These are phyloP conservation scores for Schoenoplectus triqueter DNA, from an alignment of 202 grass and related monocot genomes.

Conservation along the genomic window DNA sequence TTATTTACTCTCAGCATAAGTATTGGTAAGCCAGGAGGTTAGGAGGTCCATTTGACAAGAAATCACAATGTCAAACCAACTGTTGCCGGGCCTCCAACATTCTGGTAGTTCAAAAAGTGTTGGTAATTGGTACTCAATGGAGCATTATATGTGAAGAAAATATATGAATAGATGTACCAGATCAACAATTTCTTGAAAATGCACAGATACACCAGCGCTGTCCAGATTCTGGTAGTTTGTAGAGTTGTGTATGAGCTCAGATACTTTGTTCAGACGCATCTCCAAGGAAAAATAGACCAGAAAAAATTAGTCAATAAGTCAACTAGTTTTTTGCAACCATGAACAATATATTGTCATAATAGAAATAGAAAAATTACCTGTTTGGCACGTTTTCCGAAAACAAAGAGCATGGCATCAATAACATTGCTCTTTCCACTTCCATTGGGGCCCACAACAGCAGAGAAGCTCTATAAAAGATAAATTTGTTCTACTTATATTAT, in stretches of 20 bases:
- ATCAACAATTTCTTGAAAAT: constrained; percentile 99
- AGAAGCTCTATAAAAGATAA: constrained; percentile 74
- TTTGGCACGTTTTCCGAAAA: constrained; percentile 94
- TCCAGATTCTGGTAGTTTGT: constrained; percentile 90
- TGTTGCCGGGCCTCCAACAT: neutral
- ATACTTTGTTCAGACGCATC: constrained; percentile 98
- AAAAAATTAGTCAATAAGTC: constrained; percentile 10
- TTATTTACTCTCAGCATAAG: neutral
- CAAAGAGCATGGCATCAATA: constrained; percentile 98
- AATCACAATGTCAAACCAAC: constrained; percentile 11
- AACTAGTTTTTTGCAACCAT: neutral
- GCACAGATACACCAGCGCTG: constrained; percentile 83
- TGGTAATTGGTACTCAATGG: neutral
- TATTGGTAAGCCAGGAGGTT: constrained; percentile 6
- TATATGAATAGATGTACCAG: constrained; percentile 62
- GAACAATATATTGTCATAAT: constrained; percentile 30
- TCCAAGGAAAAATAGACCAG: constrained; percentile 38
- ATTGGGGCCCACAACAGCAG: constrained; percentile 94
- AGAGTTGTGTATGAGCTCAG: constrained; percentile 98
- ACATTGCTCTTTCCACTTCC: constrained; percentile 98
- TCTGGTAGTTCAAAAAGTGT: neutral
- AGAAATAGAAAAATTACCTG: constrained; percentile 52
- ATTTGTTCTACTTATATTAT: neutral
- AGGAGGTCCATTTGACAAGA: neutral
- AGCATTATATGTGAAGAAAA: constrained; percentile 29